A percentile compares a stretch with the other conserved stretches of the same genome.
phyloP scores from a whole-genome alignment of 2,329 filamentous ascomycete species.

The Hirsutella rhossiliensis region DNA sequence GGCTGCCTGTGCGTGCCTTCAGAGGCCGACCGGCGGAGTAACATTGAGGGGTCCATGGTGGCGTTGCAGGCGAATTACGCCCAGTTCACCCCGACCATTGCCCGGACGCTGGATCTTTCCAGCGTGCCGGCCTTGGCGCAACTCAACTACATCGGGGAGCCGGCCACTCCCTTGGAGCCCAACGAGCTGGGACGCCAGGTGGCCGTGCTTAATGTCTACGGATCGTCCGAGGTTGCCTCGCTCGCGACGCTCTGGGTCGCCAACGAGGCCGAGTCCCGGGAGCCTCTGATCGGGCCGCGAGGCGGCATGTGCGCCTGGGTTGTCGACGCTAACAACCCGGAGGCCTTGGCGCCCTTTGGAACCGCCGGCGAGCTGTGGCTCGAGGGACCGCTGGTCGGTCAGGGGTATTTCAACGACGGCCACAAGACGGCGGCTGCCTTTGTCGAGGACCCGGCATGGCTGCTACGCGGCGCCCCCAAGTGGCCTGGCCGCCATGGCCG shows the following conservation, averaged over 20 bases:
- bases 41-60: background rate
- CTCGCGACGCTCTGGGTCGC: background rate
- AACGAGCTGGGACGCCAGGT: background rate
- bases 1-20: slow-evolving; percentile 3
- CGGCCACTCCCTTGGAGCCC: background rate
- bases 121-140: background rate
- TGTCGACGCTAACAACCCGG: slow-evolving; percentile 4
- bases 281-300: background rate
- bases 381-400: slow-evolving; percentile 9
- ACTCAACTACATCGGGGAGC: background rate
- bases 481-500: slow-evolving; percentile 6
- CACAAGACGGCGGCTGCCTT: slow-evolving; percentile 12
- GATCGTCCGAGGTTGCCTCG: slow-evolving; percentile 7
- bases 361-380: slow-evolving; percentile 9
- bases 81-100: background rate
- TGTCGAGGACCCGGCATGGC: slow-evolving; percentile 3
- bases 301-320: slow-evolving; percentile 7
- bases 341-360: slow-evolving; percentile 7
- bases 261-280: background rate
- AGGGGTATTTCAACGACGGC: slow-evolving; percentile 6
- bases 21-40: background rate
- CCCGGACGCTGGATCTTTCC: background rate
- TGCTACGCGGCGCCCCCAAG: slow-evolving; percentile 1
- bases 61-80: background rate
- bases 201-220: slow-evolving; percentile 7